Base-by-base conservation (phyloP, 164 flowering plant genomes). In the Liquidambar formosana region DNA sequence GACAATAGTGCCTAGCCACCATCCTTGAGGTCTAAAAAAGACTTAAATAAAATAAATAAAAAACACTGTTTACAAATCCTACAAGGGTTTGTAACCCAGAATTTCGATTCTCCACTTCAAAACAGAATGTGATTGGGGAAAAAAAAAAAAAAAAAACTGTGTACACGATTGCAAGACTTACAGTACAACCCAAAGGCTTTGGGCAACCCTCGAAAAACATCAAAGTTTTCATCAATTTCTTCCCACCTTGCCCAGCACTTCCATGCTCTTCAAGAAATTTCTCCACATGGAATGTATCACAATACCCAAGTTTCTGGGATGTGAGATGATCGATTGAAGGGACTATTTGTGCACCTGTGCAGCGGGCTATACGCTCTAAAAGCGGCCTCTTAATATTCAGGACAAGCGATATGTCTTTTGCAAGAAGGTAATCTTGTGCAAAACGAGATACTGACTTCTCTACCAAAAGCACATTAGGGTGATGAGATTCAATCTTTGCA, bases 171-270 rank as follows among this genome's bases (percentile, higher is more conserved):
- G 14, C 12, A 58, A 53, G 21, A 87, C 97, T 88, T 86, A 93
- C 99, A 38, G 99, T 95, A 73, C 80, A 92, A 58, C 97, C 97
- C 60, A 88, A 73, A 23, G 97, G 97, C 78, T 84, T 95, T 22
- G 99, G 99, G 79, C 99, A 95, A 53, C 91, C 97, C 77, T 95
- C 97, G 69, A 95, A 88, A 72, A 80, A 91, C 97, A 91, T 95
- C 74, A 95, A 66, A 19, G 97, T 95, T 82, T 95, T 95, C 68
- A 80, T 71, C 75, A 78, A 79, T 73, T 86, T 92, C 78, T 85
- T 93, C 77, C 96, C 97, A 79, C 73, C 83, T 70, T 89, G 94
- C 38, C 92, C 94, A 41, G 94, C 94, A 78, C 79, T 80, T 9
- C 96, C 97, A 80, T 89, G 95, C 71, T 83, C 92, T 77, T 95